phyloP scores from a whole-genome alignment of 2,329 filamentous ascomycete species.

The Cucurbitaria berberidis region DNA sequence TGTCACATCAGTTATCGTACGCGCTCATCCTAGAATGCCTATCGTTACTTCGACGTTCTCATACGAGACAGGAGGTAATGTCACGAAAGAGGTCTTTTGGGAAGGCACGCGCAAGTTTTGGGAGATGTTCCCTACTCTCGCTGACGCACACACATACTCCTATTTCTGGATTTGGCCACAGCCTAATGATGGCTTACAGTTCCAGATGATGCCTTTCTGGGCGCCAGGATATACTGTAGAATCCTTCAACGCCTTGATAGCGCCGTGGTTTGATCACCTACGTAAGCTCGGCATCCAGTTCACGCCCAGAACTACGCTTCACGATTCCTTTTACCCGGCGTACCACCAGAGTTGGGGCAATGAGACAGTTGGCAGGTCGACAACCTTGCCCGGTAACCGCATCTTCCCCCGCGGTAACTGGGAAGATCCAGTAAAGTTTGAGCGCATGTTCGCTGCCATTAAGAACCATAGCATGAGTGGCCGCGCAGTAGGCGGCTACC shows the following conservation, averaged over 20 bases:
- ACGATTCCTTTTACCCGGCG: slow-evolving; percentile 24
- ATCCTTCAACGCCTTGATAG: slow-evolving; percentile 14
- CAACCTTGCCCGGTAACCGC: slow-evolving; percentile 12
- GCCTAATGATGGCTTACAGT: slow-evolving; percentile 10
- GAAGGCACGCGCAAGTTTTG: slow-evolving; percentile 10
- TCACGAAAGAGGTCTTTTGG: slow-evolving; percentile 29
- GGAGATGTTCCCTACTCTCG: slow-evolving; percentile 16
- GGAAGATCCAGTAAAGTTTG: slow-evolving; percentile 10
- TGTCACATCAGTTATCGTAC: slow-evolving; percentile 29
- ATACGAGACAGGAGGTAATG: slow-evolving; percentile 12
- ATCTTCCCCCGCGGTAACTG: slow-evolving; percentile 15
- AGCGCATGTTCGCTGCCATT: slow-evolving; percentile 10
- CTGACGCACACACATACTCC: slow-evolving; percentile 23
- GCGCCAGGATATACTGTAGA: slow-evolving; percentile 19
- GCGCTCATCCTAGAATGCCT: slow-evolving; percentile 18
- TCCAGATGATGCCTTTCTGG: slow-evolving; percentile 26
- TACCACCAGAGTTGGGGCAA: slow-evolving; percentile 27
- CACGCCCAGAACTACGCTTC: slow-evolving; percentile 12
- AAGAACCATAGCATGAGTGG: slow-evolving; percentile 19
- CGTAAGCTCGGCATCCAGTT: slow-evolving; percentile 21
- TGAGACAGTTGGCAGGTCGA: slow-evolving; percentile 40
- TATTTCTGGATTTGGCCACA: slow-evolving; percentile 25
- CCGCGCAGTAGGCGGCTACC: slow-evolving; percentile 13
- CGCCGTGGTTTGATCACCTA: slow-evolving; percentile 18
- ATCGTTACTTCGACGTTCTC: slow-evolving; percentile 32